Percentiles rank a stretch among this genome's conserved stretches.
Conservation (phyloP, 1,284 basidiomycete species). For the Vanrija humicola region DNA sequence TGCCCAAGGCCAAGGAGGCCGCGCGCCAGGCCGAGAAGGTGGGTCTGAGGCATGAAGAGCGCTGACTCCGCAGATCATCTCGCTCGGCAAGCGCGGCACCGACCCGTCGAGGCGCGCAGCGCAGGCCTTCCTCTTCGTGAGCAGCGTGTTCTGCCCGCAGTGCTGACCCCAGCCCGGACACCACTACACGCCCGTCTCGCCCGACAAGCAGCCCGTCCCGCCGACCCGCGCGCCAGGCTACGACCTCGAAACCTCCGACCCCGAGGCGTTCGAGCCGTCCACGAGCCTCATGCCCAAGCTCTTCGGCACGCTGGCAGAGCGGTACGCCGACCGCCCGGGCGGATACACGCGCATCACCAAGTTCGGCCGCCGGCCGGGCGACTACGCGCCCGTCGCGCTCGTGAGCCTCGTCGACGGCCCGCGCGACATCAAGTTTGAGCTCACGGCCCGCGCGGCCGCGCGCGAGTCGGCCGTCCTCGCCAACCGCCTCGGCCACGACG, state of each 20-base stretch:
- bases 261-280: conserved; percentile 34
- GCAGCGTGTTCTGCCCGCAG: conserved; percentile 1
- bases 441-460: conserved; percentile 76
- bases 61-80: conserved; percentile 64
- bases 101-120: conserved; percentile 63
- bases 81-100: conserved; percentile 76
- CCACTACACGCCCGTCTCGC: conserved; percentile 29
- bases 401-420: conserved; percentile 93
- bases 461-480: conserved; percentile 54
- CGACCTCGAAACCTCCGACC: conserved; percentile 25
- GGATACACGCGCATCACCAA: conserved; percentile 95
- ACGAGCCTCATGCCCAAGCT: conserved; percentile 70
- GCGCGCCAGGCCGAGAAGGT: conserved; percentile 92
- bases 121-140: conserved; percentile 65
- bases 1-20: conserved; percentile 91
- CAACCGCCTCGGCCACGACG: not conserved
- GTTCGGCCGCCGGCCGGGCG: conserved; percentile 80
- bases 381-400: conserved; percentile 90
- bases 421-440: conserved; percentile 77
- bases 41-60: conserved; percentile 7
- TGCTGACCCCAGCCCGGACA: conserved; percentile 21
- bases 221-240: conserved; percentile 3
- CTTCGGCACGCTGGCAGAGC: conserved; percentile 71
- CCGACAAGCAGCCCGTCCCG: conserved; percentile 11
- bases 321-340: conserved; percentile 79